These are phyloP conservation scores for Aegilops speltoides DNA, from an alignment of 176 grass and related monocot species.

Conservation along the genomic window DNA sequence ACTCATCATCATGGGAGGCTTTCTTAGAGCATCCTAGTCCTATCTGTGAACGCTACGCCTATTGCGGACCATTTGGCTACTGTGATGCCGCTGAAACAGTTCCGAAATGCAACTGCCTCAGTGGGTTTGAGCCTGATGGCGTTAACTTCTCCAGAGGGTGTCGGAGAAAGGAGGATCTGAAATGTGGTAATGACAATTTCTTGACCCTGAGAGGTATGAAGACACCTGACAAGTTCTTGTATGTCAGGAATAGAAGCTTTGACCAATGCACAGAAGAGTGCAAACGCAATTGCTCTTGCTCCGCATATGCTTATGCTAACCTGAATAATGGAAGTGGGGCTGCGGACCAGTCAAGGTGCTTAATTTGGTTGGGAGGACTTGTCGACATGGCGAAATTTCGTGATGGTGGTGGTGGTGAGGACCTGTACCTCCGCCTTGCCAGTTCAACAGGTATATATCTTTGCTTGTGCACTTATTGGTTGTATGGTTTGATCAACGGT, in stretches of 20 bases:
- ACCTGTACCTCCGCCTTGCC: background rate
- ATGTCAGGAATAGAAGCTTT: constrained; percentile 20
- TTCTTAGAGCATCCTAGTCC: background rate
- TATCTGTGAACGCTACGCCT: constrained; percentile 25
- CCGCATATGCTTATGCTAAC: constrained; percentile 46
- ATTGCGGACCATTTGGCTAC: constrained; percentile 23
- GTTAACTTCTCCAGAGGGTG: constrained; percentile 40
- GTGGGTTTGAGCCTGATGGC: constrained; percentile 42
- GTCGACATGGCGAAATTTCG: constrained; percentile 28
- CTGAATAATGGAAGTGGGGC: background rate
- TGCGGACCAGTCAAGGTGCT: constrained; percentile 38
- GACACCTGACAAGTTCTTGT: constrained; percentile 24
- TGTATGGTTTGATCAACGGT: background rate
- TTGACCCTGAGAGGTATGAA: constrained; percentile 7
- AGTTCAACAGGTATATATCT: background rate
- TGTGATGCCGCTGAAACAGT: constrained; percentile 14
- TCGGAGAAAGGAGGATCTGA: constrained; percentile 19
- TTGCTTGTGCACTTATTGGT: background rate
- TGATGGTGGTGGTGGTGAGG: background rate
- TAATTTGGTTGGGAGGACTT: constrained; percentile 56
- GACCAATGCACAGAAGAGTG: constrained; percentile 39
- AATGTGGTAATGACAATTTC: background rate
- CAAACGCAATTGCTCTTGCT: constrained; percentile 46
- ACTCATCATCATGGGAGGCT: background rate
- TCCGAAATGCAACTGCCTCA: constrained; percentile 44